Percentiles rank a stretch among this genome's conserved stretches.
Conservation (phyloP, 495 filamentous ascomycete genomes). For the Apodospora peruviana region DNA sequence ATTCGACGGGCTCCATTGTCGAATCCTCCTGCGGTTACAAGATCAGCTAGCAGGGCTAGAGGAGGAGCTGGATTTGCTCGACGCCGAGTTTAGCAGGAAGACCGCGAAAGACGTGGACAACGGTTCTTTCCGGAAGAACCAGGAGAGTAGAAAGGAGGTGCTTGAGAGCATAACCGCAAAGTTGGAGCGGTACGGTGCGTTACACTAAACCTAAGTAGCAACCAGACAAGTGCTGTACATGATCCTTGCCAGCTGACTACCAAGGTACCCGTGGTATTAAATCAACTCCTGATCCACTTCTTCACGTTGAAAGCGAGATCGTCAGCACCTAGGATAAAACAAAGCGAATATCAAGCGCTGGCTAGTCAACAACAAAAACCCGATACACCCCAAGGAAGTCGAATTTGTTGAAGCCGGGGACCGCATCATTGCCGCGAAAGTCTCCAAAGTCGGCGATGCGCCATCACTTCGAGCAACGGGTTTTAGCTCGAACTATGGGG, state of each 20-base stretch:
- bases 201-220: background rate
- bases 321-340: background rate
- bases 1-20: background rate
- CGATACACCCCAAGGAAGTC: background rate
- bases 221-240: background rate
- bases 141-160: background rate
- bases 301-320: background rate
- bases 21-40: background rate
- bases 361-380: background rate
- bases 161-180: background rate
- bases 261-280: no score
- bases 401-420: background rate
- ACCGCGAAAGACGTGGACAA: background rate
- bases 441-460: background rate
- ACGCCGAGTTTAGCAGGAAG: background rate
- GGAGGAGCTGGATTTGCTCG: background rate
- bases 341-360: background rate
- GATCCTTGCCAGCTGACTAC: background rate
- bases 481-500: no score
- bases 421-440: background rate
- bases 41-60: background rate
- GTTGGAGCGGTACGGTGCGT: background rate
- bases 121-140: background rate
- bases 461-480: background rate
- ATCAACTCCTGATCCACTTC: background rate